These are phyloP conservation scores for Microascus cirrosus DNA, from an alignment of 2,329 filamentous ascomycete species.

Conservation along the genomic window DNA sequence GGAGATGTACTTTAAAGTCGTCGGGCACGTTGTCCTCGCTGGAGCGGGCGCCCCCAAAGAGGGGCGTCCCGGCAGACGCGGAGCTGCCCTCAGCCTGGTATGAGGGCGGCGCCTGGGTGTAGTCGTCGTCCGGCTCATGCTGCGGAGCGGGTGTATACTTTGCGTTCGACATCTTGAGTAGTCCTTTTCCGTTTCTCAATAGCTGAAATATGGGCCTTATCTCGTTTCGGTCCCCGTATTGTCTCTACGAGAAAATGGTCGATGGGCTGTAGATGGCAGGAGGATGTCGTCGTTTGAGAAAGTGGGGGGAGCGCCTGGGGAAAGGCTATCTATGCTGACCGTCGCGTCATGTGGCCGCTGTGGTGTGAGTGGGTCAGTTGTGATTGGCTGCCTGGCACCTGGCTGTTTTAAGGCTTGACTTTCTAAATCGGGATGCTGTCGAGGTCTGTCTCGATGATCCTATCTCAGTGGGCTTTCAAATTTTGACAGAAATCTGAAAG, in stretches of 20 bases:
- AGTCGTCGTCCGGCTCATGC: conserved; percentile 78
- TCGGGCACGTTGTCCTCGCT: conserved; percentile 90
- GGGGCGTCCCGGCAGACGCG: conserved; percentile 22
- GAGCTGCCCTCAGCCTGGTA: conserved; percentile 46
- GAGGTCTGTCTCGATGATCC: not conserved
- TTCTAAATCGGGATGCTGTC: not conserved
- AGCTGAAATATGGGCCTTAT: not conserved
- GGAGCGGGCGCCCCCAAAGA: conserved; percentile 56
- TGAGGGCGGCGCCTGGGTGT: conserved; percentile 70
- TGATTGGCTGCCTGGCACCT: not conserved
- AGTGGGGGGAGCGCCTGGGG: not conserved
- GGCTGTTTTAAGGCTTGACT: not conserved
- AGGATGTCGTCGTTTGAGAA: not conserved
- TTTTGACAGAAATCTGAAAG: too few species aligned
- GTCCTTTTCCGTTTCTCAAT: not conserved
- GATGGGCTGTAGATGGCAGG: not conserved
- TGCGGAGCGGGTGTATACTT: conserved; percentile 79
- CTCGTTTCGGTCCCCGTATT: not conserved
- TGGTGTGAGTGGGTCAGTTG: not conserved
- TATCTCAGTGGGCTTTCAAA: too few species aligned
- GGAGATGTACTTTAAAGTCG: conserved; percentile 73
- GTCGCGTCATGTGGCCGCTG: not conserved
- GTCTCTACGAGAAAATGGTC: not conserved
- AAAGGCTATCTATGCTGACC: not conserved
- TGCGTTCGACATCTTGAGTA: conserved; percentile 54